Base-by-base conservation (phyloP, 768 basidiomycete species). In the Pulveroboletus ravenelii region DNA sequence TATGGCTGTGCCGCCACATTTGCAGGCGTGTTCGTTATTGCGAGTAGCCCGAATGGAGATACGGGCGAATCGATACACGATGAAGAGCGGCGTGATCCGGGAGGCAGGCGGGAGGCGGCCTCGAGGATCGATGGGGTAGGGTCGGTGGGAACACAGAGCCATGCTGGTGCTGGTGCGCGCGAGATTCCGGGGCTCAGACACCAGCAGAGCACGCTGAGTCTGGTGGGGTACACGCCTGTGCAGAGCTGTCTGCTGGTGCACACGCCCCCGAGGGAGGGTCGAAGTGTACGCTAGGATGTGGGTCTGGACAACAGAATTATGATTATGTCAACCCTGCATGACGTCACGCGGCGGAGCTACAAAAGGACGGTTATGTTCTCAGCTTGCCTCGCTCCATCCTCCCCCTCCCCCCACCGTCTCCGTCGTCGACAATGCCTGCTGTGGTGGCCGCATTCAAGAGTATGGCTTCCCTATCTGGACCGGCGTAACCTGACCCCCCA, bases 1-100 rank as follows among this genome's bases (percentile, higher is more conserved):
- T 92, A 93, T 64, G 92, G 92, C 45, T 90, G 88, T 65, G 81
- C 77, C 1, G 86, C 92, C n/a, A 94, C 92, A 2, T 94, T 95
- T 58, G 71, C 81, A 7, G 94, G 93, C 0, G 92, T 96, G 3
- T 91, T 89, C 65, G 80, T 94, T 50, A 86, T 95, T 53, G 87
- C 93, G 6, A 85, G 82, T 77, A 73, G 78, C 3, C 76, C 81
- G 23, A 62, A 58, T 29, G 62, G 52, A 25, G 56, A 50, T 37
- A 61, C 62, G 27, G 51, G 63, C 15, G 72, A 71, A 45, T 61
- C 48, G 34, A 54, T 43, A 32, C 63, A 59, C 13, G 64, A 62
- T 29, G 64, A 68, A 12, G 69, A 63, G 31, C 66, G 65, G 34
- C 58, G 65, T 52, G 68, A 72, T 39, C 61, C 59, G 50, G 64